Percentiles rank a stretch among this genome's conserved stretches.
These are phyloP conservation scores for Cladosporium sp. DNA, from an alignment of 2,329 filamentous ascomycete species.

Conservation along the genomic window DNA sequence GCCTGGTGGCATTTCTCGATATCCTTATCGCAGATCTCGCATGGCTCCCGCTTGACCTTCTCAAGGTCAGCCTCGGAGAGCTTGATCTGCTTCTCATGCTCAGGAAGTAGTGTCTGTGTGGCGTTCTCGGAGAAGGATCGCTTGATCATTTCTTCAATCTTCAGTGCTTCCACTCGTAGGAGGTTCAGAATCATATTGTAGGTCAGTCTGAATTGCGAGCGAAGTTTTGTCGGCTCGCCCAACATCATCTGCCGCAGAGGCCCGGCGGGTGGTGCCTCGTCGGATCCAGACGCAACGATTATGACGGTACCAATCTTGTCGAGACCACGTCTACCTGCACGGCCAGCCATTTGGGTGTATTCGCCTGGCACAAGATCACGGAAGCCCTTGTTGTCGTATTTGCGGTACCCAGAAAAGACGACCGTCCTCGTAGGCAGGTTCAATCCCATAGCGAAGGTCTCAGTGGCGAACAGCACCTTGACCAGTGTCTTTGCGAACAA, in stretches of 20 bases:
- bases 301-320: slow-evolving; percentile 93
- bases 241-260: slow-evolving; percentile 91
- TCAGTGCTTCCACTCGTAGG: slow-evolving; percentile 88
- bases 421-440: slow-evolving; percentile 95
- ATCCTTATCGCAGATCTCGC: slow-evolving; percentile 73
- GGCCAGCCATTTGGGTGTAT: slow-evolving; percentile 97
- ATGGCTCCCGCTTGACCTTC: slow-evolving; percentile 82
- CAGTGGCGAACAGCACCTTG: slow-evolving; percentile 94
- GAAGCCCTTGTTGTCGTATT: slow-evolving; percentile 91
- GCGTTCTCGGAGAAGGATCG: slow-evolving; percentile 98
- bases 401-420: slow-evolving; percentile 94
- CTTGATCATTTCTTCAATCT: slow-evolving; percentile 99
- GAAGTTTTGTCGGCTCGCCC: slow-evolving; percentile 88
- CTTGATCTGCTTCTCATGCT: slow-evolving; percentile 93
- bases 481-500: slow-evolving; percentile 92
- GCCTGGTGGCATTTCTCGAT: slow-evolving; percentile 79
- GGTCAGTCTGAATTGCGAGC: slow-evolving; percentile 92
- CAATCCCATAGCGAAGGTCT: slow-evolving; percentile 97
- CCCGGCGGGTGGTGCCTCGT: slow-evolving; percentile 81
- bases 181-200: slow-evolving; percentile 99
- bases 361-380: slow-evolving; percentile 88
- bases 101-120: slow-evolving; percentile 86
- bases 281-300: slow-evolving; percentile 74
- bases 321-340: slow-evolving; percentile 86
- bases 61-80: slow-evolving; percentile 85